A percentile compares a stretch with the other conserved stretches of the same genome.
Evolutionary conservation across 1,284 basidiomycete genomes (phyloP).

Genomic region (Meripilus lineatus): DNA sequence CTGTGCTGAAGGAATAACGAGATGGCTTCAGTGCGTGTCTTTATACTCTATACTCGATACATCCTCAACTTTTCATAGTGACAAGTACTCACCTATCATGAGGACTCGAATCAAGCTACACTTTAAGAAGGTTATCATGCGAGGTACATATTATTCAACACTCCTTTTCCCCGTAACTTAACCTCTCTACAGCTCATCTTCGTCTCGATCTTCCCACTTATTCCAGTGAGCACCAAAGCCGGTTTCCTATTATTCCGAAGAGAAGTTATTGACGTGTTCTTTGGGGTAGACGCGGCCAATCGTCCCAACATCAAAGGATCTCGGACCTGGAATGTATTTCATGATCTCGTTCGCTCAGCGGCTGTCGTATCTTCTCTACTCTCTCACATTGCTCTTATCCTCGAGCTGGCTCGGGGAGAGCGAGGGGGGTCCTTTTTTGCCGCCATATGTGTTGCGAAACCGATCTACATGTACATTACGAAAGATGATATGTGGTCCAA

Average conservation of each 20-base stretch:
- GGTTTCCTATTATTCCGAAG: not conserved
- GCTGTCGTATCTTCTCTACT: not conserved
- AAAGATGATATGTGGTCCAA: too few relatives aligned
- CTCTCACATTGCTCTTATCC: not conserved
- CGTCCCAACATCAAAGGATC: not conserved
- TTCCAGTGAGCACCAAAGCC: not conserved
- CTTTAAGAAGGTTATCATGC: not conserved
- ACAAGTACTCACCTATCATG: not conserved
- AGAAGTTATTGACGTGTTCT: not conserved
- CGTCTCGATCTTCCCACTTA: not conserved
- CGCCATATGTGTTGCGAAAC: not conserved
- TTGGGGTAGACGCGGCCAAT: not conserved
- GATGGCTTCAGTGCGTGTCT: not conserved
- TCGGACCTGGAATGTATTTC: not conserved
- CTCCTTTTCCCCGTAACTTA: not conserved
- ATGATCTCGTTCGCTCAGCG: not conserved
- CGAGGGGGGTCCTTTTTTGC: not conserved
- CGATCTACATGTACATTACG: not conserved
- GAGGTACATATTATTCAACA: not conserved
- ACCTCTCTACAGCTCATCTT: not conserved
- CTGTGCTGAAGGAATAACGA: not conserved
- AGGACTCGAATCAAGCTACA: not conserved
- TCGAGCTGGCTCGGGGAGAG: not conserved
- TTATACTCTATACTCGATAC: not conserved
- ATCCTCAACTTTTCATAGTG: not conserved